Evolutionary conservation across 257 asterid species (phyloP), one percentile per base, ranked within the genome.

Genomic region (Solanum appendiculatum): DNA sequence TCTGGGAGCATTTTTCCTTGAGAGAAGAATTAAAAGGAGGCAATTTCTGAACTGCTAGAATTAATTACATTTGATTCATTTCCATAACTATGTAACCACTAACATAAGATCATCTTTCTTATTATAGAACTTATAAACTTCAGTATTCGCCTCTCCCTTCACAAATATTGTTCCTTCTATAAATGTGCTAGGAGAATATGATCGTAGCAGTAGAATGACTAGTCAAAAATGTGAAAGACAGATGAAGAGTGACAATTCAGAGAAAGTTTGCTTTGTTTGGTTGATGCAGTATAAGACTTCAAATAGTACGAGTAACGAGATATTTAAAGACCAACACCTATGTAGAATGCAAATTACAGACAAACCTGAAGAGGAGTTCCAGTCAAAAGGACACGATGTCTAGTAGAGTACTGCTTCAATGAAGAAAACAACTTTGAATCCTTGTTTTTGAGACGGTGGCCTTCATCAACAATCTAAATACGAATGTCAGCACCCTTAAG

Each of bases 311-410:
- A 80, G 40, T 78, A 78, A 78, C 16, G 8, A 29, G 64, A 78
- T 78, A 78, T 78, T 58, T 66, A 34, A 34, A 14, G 20, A 39
- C 11, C 11, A 27, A 81, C 66, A 46, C 42, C 85, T 46, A 29
- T 31, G 36, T 18, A 48, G 68, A 18, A 48, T 81, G 85, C 68
- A 48, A 80, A 81, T 51, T 31, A 75, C 40, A 25, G 23, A 85
- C 88, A 89, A 82, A 94, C 99, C 98, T 96, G 99, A 88, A 97
- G 99, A 44, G 99, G 99, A 84, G 99, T 97, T 86, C 99, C 99
- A 82, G 99, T 97, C 92, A 97, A 89, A 89, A 97, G 98, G 85
- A 90, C 94, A 88, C 99, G 98, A 88, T 97, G 99, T 84, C 94
- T 91, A 92, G 90, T 93, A 44, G 92, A 90, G 89, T 93, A 94